phyloP scores from a whole-genome alignment of 345 rosid genomes.

The Melaleuca alternifolia region DNA sequence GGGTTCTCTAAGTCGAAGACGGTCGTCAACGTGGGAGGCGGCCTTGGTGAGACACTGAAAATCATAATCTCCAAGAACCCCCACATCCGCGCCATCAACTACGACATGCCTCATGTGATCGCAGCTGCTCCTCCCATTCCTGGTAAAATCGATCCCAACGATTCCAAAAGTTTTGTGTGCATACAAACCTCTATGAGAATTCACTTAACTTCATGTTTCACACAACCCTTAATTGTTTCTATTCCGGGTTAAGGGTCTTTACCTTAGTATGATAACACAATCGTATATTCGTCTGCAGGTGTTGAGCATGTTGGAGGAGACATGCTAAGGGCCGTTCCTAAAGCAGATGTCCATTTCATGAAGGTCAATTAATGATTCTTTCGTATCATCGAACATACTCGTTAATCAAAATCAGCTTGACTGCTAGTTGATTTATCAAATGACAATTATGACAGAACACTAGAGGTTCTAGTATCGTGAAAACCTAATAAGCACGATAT shows the following conservation, averaged over 20 bases:
- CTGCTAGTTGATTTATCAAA: background rate
- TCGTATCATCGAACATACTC: background rate
- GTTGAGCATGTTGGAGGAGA: slow-evolving; percentile 29
- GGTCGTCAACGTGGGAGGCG: background rate
- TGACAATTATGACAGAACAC: background rate
- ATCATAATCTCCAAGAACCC: background rate
- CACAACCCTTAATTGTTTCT: background rate
- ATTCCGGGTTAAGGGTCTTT: background rate
- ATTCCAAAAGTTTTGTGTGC: background rate
- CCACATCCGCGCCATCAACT: slow-evolving; percentile 12
- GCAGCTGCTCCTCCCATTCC: slow-evolving; percentile 15
- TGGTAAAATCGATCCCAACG: background rate
- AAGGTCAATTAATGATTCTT: background rate
- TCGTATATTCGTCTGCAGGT: background rate
- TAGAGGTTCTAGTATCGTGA: background rate
- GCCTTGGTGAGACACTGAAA: background rate
- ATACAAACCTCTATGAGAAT: background rate
- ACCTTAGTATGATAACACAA: background rate
- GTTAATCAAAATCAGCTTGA: background rate
- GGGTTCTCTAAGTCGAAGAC: background rate
- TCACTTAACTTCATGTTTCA: background rate
- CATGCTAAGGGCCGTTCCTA: slow-evolving; percentile 23
- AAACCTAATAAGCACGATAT: background rate
- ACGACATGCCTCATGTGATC: slow-evolving; percentile 18
- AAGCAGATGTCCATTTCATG: slow-evolving; percentile 32